A percentile compares a stretch with the other conserved stretches of the same genome.
Evolutionary conservation across 345 rosid genomes (phyloP).

Genomic region (Lumnitzera racemosa): DNA sequence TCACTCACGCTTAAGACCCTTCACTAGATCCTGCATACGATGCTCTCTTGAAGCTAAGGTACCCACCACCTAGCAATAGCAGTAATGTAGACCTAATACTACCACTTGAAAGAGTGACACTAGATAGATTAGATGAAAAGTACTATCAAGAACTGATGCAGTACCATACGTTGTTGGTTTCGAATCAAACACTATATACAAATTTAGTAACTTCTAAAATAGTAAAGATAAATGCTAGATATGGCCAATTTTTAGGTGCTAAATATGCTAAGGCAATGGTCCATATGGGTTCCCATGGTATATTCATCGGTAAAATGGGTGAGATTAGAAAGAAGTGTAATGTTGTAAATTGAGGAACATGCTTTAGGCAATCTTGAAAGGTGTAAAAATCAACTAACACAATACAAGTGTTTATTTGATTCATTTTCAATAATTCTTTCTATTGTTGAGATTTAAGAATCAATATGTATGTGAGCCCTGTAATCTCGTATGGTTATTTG

Average conservation of each 20-base stretch:
- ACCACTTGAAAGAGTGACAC: constrained; percentile 17
- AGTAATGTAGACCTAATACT: constrained; percentile 5
- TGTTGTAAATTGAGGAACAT: constrained; percentile 10
- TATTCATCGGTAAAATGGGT: constrained; percentile 25
- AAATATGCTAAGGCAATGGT: constrained; percentile 34
- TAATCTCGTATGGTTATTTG: too few relatives aligned
- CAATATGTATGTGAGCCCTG: too few relatives aligned
- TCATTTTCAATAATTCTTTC: too few relatives aligned
- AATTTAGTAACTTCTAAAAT: constrained; percentile 15
- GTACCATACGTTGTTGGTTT: constrained; percentile 27
- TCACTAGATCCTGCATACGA: constrained; percentile 23
- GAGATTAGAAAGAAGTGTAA: constrained; percentile 32
- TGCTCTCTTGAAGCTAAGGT: constrained; percentile 25
- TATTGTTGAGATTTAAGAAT: too few relatives aligned
- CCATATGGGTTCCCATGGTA: constrained; percentile 31
- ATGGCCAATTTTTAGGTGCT: constrained; percentile 19
- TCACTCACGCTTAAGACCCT: constrained; percentile 30
- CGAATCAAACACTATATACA: constrained; percentile 31
- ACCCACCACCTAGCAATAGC: constrained; percentile 10
- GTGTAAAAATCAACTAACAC: too few relatives aligned
- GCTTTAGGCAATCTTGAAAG: too few relatives aligned
- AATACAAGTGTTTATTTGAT: too few relatives aligned
- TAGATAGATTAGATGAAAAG: constrained; percentile 27
- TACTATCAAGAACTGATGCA: constrained; percentile 23
- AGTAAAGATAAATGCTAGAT: constrained; percentile 21